phyloP scores from a whole-genome alignment of 108 stramenopile genomes.

The Pseudonitzschia delicatissima region DNA sequence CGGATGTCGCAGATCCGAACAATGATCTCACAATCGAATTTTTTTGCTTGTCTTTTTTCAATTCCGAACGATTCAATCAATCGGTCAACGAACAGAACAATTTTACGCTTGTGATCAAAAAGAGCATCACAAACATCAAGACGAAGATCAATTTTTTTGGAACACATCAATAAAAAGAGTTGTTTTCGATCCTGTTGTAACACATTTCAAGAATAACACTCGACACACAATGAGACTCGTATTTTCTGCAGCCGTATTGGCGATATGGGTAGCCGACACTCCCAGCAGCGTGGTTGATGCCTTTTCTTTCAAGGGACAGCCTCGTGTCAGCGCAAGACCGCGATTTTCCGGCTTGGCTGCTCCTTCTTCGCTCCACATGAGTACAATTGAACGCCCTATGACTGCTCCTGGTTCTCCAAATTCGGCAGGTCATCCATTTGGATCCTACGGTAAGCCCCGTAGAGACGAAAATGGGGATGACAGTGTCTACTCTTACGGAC shows the following conservation, averaged over 20 bases:
- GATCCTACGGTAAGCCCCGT: background rate
- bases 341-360: background rate
- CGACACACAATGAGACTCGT: slow-evolving; percentile 6
- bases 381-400: slow-evolving; percentile 4
- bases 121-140: too few relatives aligned
- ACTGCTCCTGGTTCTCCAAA: background rate
- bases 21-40: too few relatives aligned
- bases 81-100: too few relatives aligned
- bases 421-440: slow-evolving; percentile 7
- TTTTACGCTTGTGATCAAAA: too few relatives aligned
- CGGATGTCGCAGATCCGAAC: too few relatives aligned
- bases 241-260: slow-evolving; percentile 1
- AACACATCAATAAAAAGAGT: too few relatives aligned
- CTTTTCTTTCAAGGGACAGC: background rate
- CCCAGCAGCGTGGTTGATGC: background rate
- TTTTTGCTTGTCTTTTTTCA: too few relatives aligned
- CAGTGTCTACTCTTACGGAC: background rate
- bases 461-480: background rate
- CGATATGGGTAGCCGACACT: slow-evolving; percentile 3
- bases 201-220: background rate
- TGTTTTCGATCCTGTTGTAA: too few relatives aligned
- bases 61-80: too few relatives aligned
- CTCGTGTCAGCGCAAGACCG: background rate
- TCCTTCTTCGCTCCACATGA: background rate
- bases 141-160: too few relatives aligned